Base-by-base conservation (phyloP, 2,329 filamentous ascomycete species). In the Ceratocystis alfenasii region DNA sequence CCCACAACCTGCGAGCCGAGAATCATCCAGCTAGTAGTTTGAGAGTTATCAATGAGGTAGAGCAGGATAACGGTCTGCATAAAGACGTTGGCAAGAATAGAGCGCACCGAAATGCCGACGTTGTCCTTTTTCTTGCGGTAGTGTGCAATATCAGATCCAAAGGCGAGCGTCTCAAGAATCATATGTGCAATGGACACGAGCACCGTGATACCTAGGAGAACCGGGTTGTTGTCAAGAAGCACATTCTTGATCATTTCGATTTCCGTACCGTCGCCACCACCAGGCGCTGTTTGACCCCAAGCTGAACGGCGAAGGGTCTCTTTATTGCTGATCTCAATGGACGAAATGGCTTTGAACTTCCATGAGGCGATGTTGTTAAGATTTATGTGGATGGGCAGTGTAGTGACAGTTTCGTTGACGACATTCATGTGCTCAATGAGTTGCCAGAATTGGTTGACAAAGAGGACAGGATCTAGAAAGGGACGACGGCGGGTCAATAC, bases 41-140 rank as follows among this genome's bases (percentile, higher is more conserved):
- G 91, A 70, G 91, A 95, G 79, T 99, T 97, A 78, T 99, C 94
- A 72, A 99, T 79, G 36, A 99, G 83, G 76, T 99, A 99, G 59
- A 99, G 81, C 82, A 99, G 95, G 76, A 99, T 96, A 73, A 97
- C 82, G 5, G 82, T 76, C 76, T 99, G 94, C 94, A 99, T 99
- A 75, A 97, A 92, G 69, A 97, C 92, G 73, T 97, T 99, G 74
- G 90, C 91, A 66, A 99, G 80, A 72, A 99, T 99, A 41, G 93
- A 95, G 66, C 94, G 90, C 68, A 99, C 88, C 0, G 92, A 96
- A 59, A 96, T 95, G 69, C 94, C 94, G 33, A 99, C 89, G 67
- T 96, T 94, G 78, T 97, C 95, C 81, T 99, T 99, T 87, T 99
- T 99, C 80, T 97, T 96, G 74, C 92, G 90, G 85, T 94, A 99